A percentile compares a stretch with the other conserved stretches of the same genome.
Conservation (phyloP, 768 basidiomycete genomes). For the Calocera cornea region DNA sequence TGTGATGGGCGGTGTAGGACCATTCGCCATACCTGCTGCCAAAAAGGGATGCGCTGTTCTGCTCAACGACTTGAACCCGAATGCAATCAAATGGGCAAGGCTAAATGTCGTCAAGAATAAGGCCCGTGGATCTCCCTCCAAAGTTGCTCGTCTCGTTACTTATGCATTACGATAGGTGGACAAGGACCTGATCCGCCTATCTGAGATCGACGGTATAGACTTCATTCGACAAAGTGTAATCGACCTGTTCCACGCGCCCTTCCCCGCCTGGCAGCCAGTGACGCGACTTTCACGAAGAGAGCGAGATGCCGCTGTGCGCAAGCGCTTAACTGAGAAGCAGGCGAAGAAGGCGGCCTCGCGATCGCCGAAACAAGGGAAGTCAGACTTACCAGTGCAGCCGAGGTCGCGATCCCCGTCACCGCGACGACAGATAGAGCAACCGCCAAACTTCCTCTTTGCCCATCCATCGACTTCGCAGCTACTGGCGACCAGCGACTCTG, state of each 20-base stretch:
- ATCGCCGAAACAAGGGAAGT: too few species aligned
- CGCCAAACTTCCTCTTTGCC: too few species aligned
- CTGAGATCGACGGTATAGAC: constrained; percentile 71
- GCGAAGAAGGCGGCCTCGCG: too few species aligned
- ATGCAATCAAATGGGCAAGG: constrained; percentile 60
- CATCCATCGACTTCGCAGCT: too few species aligned
- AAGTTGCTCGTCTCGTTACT: neutral
- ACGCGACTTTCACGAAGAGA: constrained; percentile 4
- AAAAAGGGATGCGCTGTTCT: constrained; percentile 81
- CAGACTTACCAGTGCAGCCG: too few species aligned
- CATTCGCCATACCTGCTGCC: constrained; percentile 86
- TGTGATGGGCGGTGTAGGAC: constrained; percentile 94
- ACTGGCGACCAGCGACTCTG: too few species aligned
- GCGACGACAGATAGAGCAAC: too few species aligned
- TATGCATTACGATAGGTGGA: constrained; percentile 39
- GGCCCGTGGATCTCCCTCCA: constrained; percentile 28
- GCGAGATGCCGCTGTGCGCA: too few species aligned
- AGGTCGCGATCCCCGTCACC: too few species aligned
- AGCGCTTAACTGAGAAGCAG: constrained; percentile 36
- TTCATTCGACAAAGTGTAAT: constrained; percentile 57
- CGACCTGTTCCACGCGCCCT: constrained; percentile 48
- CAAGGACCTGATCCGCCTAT: constrained; percentile 52
- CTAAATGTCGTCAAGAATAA: constrained; percentile 65
- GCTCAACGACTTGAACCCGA: constrained; percentile 90
- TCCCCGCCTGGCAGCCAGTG: constrained; percentile 30